These are phyloP conservation scores for Euphorbia tirucalli DNA, from an alignment of 345 rosid genomes.

Conservation along the genomic window DNA sequence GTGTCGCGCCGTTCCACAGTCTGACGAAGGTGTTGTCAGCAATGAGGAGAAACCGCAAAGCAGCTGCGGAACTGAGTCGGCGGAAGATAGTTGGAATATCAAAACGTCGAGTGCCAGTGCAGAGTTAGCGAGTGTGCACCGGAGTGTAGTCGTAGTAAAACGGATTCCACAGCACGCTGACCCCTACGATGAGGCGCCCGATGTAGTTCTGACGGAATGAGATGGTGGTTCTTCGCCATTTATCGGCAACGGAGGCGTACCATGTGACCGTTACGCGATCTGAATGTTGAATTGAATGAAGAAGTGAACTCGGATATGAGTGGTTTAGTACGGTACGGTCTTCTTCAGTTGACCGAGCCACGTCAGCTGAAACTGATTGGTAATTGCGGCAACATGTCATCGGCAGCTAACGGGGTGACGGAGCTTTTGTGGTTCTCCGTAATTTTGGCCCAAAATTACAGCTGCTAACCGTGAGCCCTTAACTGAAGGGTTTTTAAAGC, in stretches of 20 bases:
- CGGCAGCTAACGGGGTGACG: too few species aligned
- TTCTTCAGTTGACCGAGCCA: too few species aligned
- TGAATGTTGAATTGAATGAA: constrained; percentile 22
- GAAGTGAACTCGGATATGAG: constrained; percentile 26
- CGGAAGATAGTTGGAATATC: constrained; percentile 25
- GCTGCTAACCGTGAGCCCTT: too few species aligned
- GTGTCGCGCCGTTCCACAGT: constrained; percentile 19
- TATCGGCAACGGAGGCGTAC: constrained; percentile 16
- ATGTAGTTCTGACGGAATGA: background rate
- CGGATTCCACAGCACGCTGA: constrained; percentile 35
- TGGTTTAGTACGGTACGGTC: too few species aligned
- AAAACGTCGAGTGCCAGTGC: too few species aligned
- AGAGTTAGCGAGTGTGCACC: too few species aligned
- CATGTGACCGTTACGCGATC: constrained; percentile 22
- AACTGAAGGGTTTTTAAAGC: too few species aligned
- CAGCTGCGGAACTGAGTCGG: background rate
- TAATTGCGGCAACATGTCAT: too few species aligned
- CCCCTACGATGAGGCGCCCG: constrained; percentile 27
- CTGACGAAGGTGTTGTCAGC: constrained; percentile 20
- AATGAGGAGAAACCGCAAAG: constrained; percentile 29
- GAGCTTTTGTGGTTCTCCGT: too few species aligned
- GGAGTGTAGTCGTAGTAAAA: background rate
- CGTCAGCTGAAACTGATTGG: too few species aligned
- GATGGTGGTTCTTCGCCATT: constrained; percentile 19
- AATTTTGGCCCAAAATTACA: too few species aligned